Conservation (phyloP, 75 land plant species). For the Pseudotsuga menziesii region DNA sequence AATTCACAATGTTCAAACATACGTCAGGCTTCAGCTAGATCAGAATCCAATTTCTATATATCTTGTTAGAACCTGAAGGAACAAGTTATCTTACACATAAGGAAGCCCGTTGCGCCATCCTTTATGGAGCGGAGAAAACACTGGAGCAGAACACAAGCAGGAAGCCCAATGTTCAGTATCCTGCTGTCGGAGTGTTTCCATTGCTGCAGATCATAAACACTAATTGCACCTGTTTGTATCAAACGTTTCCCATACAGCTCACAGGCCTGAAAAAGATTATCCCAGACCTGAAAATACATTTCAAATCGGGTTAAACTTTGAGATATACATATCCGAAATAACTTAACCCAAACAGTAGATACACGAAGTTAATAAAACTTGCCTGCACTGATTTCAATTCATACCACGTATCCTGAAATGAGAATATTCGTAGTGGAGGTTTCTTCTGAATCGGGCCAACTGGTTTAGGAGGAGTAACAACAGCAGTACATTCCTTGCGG, state of each 20-base stretch:
- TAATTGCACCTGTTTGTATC: conserved; percentile 51
- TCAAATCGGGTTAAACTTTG: background rate
- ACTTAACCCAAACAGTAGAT: background rate
- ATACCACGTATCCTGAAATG: conserved; percentile 46
- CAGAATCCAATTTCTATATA: background rate
- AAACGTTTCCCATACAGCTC: conserved; percentile 52
- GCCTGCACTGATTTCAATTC: conserved; percentile 81
- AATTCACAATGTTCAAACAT: background rate
- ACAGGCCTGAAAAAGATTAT: conserved; percentile 67
- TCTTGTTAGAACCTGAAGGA: background rate
- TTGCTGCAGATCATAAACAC: conserved; percentile 51
- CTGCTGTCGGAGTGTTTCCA: conserved; percentile 52
- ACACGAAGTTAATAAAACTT: conserved; percentile 9
- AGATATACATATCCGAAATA: background rate
- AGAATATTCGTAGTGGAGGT: conserved; percentile 26
- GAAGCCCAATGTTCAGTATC: conserved; percentile 56
- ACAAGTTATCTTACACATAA: conserved; percentile 52
- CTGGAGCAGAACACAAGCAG: conserved; percentile 69
- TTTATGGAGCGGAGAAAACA: conserved; percentile 66
- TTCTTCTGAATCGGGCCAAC: conserved; percentile 14
- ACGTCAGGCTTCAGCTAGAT: background rate
- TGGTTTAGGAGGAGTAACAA: conserved; percentile 16
- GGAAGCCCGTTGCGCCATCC: conserved; percentile 52
- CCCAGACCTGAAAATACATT: conserved; percentile 60
- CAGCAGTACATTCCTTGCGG: conserved; percentile 33